Base-by-base conservation (phyloP, 2,329 filamentous ascomycete genomes). In the Daldinia sp. region DNA sequence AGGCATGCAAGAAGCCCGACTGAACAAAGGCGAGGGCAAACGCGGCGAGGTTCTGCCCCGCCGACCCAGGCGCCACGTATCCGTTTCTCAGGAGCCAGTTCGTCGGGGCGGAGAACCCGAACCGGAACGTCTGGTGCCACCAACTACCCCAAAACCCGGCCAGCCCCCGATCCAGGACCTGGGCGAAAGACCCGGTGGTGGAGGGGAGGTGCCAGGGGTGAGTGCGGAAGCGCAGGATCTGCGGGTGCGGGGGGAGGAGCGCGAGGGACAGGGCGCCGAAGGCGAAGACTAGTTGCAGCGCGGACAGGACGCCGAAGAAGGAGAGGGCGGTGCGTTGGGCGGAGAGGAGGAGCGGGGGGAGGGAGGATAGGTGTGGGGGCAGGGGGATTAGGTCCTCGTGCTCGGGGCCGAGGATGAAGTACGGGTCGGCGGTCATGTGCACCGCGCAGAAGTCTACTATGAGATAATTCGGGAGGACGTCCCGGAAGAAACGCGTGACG, bases 111-210 rank as follows among this genome's bases (percentile, higher is more conserved):
- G 85, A 78, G 72, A 94, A 93, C 2, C 86, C 87, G 57, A 87
- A 84, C 0, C 93, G 90, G 78, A 97, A 96, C 2, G 90, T 89
- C 77, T 97, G 94, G 76, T 98, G 94, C 94, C 94, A 97, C 83
- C 88, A 94, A 19, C 81, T 82, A 43, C 91, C 89, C 94, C 94
- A 98, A 77, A 90, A 90, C 0, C 93, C 94, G 0, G 85, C 83
- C 1, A 97, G 80, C 0, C 94, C 94, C 61, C 86, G 81, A 64
- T 93, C 86, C 9, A 89, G 77, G 1, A 94, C 81, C 23, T 81
- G 77, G 0, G 71, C 70, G 57, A 84, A 78, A 17, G 80, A 80
- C 10, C 90, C 89, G 61, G 88, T 82, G 3, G 84, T 79, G 27
- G 85, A 77, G 0, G 86, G 80, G 63, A 82, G 80, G 49, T 82